Conservation (phyloP, 306 rosid species). For the Herpetospermum pedunculosum region DNA sequence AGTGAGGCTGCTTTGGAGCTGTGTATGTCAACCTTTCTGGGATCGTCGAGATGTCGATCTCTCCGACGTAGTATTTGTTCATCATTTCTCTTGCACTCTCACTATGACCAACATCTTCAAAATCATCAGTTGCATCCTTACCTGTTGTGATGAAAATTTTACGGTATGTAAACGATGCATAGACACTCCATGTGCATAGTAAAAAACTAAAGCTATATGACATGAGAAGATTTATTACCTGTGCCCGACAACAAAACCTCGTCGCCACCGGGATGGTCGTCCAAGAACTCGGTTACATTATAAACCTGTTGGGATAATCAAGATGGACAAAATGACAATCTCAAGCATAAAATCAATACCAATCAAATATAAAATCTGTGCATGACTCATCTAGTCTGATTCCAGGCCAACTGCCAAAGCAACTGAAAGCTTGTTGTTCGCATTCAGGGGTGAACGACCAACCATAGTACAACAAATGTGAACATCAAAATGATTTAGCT, state of each 20-base stretch:
- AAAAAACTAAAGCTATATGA: neutral
- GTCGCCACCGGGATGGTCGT: conserved; percentile 48
- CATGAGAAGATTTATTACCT: conserved; percentile 13
- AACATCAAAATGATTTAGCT: neutral
- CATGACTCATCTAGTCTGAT: neutral
- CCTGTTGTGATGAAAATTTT: conserved; percentile 7
- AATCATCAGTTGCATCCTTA: conserved; percentile 55
- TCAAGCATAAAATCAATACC: neutral
- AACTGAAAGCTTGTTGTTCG: neutral
- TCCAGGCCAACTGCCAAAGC: neutral
- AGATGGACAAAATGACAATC: neutral
- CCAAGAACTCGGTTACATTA: conserved; percentile 39
- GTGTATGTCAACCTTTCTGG: conserved; percentile 21
- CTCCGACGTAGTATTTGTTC: conserved; percentile 29
- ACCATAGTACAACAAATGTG: neutral
- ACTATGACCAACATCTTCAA: conserved; percentile 45
- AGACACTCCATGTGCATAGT: neutral
- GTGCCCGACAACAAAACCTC: conserved; percentile 41
- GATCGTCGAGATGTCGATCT: conserved; percentile 31
- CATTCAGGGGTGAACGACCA: neutral
- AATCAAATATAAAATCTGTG: neutral
- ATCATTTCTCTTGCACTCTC: conserved; percentile 40
- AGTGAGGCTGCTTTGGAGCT: conserved; percentile 37
- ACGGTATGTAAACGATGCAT: neutral
- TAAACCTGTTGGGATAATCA: conserved; percentile 25